phyloP scores from a whole-genome alignment of 169 alveolate genomes.

The Besnoitia besnoiti region DNA sequence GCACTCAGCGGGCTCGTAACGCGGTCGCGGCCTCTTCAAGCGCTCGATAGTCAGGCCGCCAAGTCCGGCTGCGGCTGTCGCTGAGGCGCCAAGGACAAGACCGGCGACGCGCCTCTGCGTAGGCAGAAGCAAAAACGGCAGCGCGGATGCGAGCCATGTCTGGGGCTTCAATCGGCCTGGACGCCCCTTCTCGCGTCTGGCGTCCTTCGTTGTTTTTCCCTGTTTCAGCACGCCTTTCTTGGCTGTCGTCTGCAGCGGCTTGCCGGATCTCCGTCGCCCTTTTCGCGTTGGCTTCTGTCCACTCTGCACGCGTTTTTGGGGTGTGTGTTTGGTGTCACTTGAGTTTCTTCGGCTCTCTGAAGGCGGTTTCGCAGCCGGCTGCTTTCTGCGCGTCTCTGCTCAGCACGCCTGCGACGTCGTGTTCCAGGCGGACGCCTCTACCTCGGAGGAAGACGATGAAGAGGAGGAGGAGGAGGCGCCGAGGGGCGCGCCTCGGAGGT shows the following conservation, averaged over 20 bases:
- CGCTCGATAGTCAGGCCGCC: too few species aligned
- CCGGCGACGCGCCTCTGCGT: too few species aligned
- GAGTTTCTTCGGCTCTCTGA: too few species aligned
- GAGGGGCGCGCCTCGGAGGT: background rate
- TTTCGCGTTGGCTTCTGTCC: background rate
- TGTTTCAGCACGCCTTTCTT: background rate
- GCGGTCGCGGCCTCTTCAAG: too few species aligned
- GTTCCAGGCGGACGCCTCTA: background rate
- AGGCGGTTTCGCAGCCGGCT: too few species aligned
- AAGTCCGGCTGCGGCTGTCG: too few species aligned
- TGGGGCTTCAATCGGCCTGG: too few species aligned
- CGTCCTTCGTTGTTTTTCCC: background rate
- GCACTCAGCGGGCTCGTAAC: too few species aligned
- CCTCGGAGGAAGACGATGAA: background rate
- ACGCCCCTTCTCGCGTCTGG: background rate
- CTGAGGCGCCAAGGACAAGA: too few species aligned
- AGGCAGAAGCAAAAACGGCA: too few species aligned
- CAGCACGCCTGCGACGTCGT: background rate
- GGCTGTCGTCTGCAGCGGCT: background rate
- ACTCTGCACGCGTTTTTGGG: background rate
- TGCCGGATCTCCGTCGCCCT: background rate
- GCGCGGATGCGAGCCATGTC: too few species aligned
- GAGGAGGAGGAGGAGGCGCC: constrained; percentile 2
- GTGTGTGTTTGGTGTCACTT: background rate
- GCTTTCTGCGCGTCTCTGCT: too few species aligned